Percentiles rank a stretch among this genome's conserved stretches.
Evolutionary conservation across 768 basidiomycete genomes (phyloP).

Genomic region (Panellus pusillus): DNA sequence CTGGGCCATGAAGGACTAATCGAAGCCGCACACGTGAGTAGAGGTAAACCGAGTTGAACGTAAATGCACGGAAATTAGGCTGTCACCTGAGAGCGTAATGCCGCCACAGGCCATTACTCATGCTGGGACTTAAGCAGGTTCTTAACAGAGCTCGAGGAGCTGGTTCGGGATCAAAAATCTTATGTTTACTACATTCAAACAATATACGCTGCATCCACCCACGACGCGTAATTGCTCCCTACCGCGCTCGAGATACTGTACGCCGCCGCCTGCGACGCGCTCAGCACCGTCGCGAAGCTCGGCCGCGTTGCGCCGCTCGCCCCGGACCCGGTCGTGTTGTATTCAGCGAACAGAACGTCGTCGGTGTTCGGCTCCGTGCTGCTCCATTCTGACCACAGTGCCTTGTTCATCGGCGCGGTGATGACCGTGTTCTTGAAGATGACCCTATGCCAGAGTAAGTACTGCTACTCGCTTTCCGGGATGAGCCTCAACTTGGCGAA

Average conservation of each 20-base stretch:
- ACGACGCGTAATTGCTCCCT: slow-evolving; percentile 43
- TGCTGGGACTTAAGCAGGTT: no score
- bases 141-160: no score
- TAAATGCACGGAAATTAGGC: no score
- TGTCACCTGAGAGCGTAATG: no score
- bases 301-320: slow-evolving; percentile 35
- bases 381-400: slow-evolving; percentile 51
- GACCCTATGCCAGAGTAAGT: slow-evolving; percentile 32
- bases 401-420: slow-evolving; percentile 37
- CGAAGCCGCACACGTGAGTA: slow-evolving; percentile 15
- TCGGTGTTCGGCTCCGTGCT: slow-evolving; percentile 36
- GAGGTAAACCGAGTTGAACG: no score
- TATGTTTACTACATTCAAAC: slow-evolving; percentile 22
- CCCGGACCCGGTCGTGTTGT: slow-evolving; percentile 44
- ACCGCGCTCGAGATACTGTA: slow-evolving; percentile 47
- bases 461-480: background rate
- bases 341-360: slow-evolving; percentile 48
- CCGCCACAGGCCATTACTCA: no score
- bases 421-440: slow-evolving; percentile 49
- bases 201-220: slow-evolving; percentile 46
- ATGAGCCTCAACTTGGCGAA: no score
- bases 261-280: slow-evolving; percentile 34
- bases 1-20: slow-evolving; percentile 17
- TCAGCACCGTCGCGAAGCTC: slow-evolving; percentile 40
- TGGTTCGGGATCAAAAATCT: no score